A percentile compares a stretch with the other conserved stretches of the same genome.
phyloP scores from a whole-genome alignment of 352 stramenopile species.

The Paralagenidium karlingii region DNA sequence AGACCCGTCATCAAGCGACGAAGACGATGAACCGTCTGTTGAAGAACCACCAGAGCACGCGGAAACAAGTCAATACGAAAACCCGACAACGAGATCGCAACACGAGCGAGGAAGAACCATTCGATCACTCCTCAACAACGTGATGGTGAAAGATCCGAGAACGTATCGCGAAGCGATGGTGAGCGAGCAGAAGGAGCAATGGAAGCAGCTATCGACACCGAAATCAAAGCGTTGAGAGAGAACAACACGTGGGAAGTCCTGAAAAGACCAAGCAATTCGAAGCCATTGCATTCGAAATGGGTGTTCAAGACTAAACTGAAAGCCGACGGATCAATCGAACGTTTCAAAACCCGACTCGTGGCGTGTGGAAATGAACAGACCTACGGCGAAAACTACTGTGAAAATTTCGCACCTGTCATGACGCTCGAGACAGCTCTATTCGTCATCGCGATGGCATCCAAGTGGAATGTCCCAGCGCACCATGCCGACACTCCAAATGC shows the following conservation, averaged over 20 bases:
- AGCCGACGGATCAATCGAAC: conserved; percentile 4
- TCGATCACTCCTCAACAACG: neutral
- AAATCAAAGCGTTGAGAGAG: conserved; percentile 4
- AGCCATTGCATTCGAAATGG: conserved; percentile 11
- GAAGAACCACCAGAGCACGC: no score
- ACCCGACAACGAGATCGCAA: no score
- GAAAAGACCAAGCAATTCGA: neutral
- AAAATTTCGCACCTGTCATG: conserved; percentile 15
- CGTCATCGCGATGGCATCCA: conserved; percentile 5
- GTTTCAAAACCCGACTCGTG: conserved; percentile 9
- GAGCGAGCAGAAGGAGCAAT: neutral
- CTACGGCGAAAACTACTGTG: conserved; percentile 5
- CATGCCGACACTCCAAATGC: conserved; percentile 19
- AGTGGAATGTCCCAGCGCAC: conserved; percentile 8
- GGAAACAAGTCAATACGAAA: no score
- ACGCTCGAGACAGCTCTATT: conserved; percentile 10
- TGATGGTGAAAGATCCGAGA: neutral
- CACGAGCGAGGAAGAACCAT: neutral
- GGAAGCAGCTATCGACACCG: neutral
- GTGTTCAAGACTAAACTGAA: conserved; percentile 13
- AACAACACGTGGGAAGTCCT: conserved; percentile 5
- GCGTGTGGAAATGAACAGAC: conserved; percentile 11
- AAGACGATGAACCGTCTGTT: neutral
- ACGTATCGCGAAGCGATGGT: neutral
- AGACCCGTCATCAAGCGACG: neutral